These are phyloP conservation scores for Zygosaccharomyces bisporus DNA, from an alignment of 805 yeast genomes.

Conservation along the genomic window DNA sequence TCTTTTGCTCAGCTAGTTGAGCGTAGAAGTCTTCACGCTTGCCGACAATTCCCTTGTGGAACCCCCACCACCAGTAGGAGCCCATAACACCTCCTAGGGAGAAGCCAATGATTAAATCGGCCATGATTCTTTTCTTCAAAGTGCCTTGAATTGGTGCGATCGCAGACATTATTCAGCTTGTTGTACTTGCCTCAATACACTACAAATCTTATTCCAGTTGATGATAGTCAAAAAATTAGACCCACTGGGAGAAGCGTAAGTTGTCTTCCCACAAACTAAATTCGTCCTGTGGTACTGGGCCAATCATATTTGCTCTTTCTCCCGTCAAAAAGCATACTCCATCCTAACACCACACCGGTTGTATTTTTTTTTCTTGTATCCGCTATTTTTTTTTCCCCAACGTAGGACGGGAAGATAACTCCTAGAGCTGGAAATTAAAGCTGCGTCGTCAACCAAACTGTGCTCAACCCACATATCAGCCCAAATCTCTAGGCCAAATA, in stretches of 20 bases:
- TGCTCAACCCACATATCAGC: neutral
- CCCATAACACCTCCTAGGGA: constrained; percentile 60
- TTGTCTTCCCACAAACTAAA: neutral
- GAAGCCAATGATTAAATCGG: constrained; percentile 73
- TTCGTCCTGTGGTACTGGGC: neutral
- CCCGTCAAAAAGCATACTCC: neutral
- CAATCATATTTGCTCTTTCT: constrained; percentile 18
- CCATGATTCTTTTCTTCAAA: constrained; percentile 72
- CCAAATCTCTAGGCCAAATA: neutral
- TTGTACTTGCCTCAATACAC: neutral
- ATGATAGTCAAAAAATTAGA: neutral
- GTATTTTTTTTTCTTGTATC: neutral
- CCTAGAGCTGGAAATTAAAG: too few species aligned
- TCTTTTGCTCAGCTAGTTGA: constrained; percentile 69
- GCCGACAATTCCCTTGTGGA: constrained; percentile 69
- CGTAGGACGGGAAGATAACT: too few species aligned
- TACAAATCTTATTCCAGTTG: neutral
- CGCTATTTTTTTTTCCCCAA: constrained; percentile 11
- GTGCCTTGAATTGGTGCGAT: constrained; percentile 84
- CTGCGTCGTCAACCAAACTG: too few species aligned
- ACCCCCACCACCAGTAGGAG: constrained; percentile 78
- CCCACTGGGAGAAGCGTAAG: neutral
- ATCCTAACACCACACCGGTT: constrained; percentile 14
- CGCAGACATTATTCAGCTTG: constrained; percentile 37
- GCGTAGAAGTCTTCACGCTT: constrained; percentile 84